phyloP scores from a whole-genome alignment of 345 rosid genomes.

The Gossypium herbaceum region DNA sequence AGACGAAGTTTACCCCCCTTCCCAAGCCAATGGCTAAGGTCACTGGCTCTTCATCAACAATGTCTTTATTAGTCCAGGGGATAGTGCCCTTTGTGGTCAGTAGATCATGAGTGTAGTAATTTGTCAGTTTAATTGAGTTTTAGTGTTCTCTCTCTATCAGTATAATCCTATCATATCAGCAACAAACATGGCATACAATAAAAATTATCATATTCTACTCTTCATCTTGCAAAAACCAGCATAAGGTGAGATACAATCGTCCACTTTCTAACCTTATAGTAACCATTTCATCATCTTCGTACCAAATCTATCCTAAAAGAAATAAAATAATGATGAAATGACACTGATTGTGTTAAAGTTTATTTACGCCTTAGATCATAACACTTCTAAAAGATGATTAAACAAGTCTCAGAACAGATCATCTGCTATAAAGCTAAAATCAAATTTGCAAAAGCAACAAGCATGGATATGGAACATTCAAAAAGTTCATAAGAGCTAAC shows the following conservation, averaged over 20 bases:
- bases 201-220: background rate
- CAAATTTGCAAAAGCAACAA: background rate
- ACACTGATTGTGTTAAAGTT: background rate
- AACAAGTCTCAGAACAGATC: background rate
- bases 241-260: background rate
- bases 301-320: background rate
- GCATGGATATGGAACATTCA: background rate
- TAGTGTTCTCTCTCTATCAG: background rate
- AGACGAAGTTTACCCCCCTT: background rate
- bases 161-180: background rate
- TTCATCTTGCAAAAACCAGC: background rate
- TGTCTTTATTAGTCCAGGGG: background rate
- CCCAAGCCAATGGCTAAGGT: background rate
- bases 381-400: background rate
- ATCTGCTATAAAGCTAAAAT: background rate
- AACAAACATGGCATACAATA: background rate
- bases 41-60: background rate
- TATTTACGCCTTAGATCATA: background rate
- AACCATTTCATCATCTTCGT: background rate
- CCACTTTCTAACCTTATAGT: background rate
- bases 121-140: background rate
- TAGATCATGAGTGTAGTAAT: background rate
- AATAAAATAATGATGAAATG: background rate
- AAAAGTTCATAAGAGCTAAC: background rate
- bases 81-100: background rate